Evolutionary conservation across 1,139 yeast genomes (phyloP).

Genomic region (Zygoascus meyerae): DNA sequence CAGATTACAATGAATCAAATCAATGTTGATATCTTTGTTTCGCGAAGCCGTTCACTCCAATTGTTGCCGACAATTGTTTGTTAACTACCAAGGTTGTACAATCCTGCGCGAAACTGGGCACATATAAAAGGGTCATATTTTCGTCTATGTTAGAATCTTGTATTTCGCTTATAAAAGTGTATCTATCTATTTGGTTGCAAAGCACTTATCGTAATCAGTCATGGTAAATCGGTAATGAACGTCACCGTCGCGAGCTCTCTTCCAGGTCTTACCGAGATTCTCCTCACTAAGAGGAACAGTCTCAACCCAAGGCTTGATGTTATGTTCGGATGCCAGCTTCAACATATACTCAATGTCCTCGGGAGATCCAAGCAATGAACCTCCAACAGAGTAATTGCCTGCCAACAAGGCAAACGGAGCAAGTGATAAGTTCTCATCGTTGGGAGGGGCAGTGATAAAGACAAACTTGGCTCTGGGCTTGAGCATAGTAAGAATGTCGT

Average conservation of each 20-base stretch:
- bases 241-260: constrained; percentile 9
- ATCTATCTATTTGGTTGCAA: neutral
- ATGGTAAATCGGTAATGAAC: constrained; percentile 11
- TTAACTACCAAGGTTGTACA: too few relatives aligned
- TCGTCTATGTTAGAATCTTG: too few relatives aligned
- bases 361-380: constrained; percentile 23
- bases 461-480: constrained; percentile 21
- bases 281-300: constrained; percentile 18
- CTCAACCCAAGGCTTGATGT: constrained; percentile 18
- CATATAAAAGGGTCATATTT: too few relatives aligned
- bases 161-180: too few relatives aligned
- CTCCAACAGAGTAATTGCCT: constrained; percentile 14
- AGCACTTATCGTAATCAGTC: constrained; percentile 4
- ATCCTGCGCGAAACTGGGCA: too few relatives aligned
- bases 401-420: constrained; percentile 11
- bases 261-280: constrained; percentile 15
- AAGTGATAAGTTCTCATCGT: constrained; percentile 8
- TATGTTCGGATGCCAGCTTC: constrained; percentile 22
- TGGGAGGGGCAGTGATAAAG: constrained; percentile 1
- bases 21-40: too few relatives aligned
- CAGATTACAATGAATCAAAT: too few relatives aligned
- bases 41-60: too few relatives aligned
- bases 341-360: constrained; percentile 25
- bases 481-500: neutral
- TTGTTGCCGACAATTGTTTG: too few relatives aligned